These are phyloP conservation scores for Candida gorgasii DNA, from an alignment of 805 yeast genomes.

Conservation along the genomic window DNA sequence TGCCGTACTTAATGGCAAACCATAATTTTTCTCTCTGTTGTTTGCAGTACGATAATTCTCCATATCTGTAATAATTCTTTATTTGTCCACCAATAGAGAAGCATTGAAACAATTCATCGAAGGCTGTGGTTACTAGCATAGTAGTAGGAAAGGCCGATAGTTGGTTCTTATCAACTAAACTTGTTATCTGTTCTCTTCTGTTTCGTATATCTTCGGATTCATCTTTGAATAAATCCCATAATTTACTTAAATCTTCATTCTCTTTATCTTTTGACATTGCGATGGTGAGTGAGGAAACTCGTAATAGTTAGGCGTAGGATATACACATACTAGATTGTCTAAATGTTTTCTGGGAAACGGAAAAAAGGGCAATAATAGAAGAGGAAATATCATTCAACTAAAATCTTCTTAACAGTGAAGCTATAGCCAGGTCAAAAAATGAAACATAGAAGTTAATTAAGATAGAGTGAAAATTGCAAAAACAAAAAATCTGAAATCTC, in stretches of 20 bases:
- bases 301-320: too few species aligned
- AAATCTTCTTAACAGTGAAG: too few species aligned
- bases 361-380: too few species aligned
- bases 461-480: too few species aligned
- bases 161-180: conserved; percentile 22
- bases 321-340: too few species aligned
- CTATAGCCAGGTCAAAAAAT: too few species aligned
- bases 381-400: too few species aligned
- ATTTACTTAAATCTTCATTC: conserved; percentile 27
- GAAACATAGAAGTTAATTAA: too few species aligned
- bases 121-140: conserved; percentile 60
- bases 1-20: conserved; percentile 69
- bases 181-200: conserved; percentile 24
- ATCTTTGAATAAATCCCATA: conserved; percentile 34
- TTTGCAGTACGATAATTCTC: conserved; percentile 71
- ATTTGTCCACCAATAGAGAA: conserved; percentile 90
- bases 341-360: too few species aligned
- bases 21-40: conserved; percentile 71
- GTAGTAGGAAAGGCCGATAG: conserved; percentile 31
- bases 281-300: neutral
- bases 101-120: conserved; percentile 83
- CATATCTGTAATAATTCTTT: conserved; percentile 80
- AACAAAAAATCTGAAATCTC: too few species aligned
- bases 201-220: conserved; percentile 27
- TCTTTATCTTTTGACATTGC: conserved; percentile 15